Conservation (phyloP, 768 basidiomycete species). For the Boletales sp. region DNA sequence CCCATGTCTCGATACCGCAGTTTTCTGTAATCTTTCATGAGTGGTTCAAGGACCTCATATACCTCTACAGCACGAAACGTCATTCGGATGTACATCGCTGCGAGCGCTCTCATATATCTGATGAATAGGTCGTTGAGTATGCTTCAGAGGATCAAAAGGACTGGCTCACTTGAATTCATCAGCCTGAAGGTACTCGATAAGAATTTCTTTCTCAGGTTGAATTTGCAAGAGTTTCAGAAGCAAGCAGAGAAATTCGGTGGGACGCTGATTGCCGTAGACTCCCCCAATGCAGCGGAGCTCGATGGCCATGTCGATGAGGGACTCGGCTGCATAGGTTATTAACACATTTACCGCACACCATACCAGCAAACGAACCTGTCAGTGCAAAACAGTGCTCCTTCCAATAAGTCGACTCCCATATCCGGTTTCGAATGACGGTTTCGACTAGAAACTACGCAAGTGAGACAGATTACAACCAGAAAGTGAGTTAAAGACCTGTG, state of each 20-base stretch:
- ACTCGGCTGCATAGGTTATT: slow-evolving; percentile 61
- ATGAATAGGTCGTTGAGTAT: not conserved
- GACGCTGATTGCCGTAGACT: slow-evolving; percentile 91
- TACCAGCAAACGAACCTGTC: slow-evolving; percentile 55
- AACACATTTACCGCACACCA: slow-evolving; percentile 1
- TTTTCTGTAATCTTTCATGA: slow-evolving; percentile 92
- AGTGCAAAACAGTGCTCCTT: slow-evolving; percentile 99
- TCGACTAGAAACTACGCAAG: slow-evolving; percentile 80
- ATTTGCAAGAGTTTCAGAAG: slow-evolving; percentile 93
- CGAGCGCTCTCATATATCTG: slow-evolving; percentile 91
- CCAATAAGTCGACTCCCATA: slow-evolving; percentile 94
- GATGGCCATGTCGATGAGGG: slow-evolving; percentile 90
- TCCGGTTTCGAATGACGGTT: slow-evolving; percentile 92
- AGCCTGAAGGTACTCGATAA: slow-evolving; percentile 90
- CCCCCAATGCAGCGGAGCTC: slow-evolving; percentile 82
- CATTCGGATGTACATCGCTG: slow-evolving; percentile 92
- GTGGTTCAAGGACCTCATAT: slow-evolving; percentile 89
- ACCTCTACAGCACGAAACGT: slow-evolving; percentile 90
- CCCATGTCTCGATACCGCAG: slow-evolving; percentile 77
- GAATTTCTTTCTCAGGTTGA: slow-evolving; percentile 96
- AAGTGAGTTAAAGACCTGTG: slow-evolving; percentile 54
- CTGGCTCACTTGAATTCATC: slow-evolving; percentile 96
- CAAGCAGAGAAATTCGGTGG: slow-evolving; percentile 91
- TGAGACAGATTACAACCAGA: slow-evolving; percentile 8
- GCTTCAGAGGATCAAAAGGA: not conserved